Percentiles rank a stretch among this genome's conserved stretches.
These are phyloP conservation scores for Didymella glomerata DNA, from an alignment of 2,329 filamentous ascomycete genomes.

Conservation along the genomic window DNA sequence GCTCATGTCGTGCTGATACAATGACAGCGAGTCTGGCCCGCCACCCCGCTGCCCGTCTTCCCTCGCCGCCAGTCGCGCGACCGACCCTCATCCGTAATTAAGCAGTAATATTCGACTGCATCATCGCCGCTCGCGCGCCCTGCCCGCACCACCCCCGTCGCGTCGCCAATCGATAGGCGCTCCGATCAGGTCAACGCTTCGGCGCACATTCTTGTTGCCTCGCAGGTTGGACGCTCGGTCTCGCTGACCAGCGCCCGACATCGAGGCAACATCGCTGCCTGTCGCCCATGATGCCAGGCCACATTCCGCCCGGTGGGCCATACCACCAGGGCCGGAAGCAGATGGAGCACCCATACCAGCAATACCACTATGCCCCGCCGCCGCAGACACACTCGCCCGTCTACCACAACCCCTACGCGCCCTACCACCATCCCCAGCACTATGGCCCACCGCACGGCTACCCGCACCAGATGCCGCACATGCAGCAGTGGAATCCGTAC, in stretches of 20 bases:
- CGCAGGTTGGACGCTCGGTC: constrained; percentile 51
- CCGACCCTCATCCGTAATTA: constrained; percentile 37
- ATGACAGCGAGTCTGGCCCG: constrained; percentile 40
- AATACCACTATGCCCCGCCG: constrained; percentile 46
- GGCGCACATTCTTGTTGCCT: constrained; percentile 42
- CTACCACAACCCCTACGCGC: constrained; percentile 49
- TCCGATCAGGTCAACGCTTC: constrained; percentile 43
- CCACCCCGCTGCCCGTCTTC: constrained; percentile 33
- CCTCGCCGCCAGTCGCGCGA: constrained; percentile 40
- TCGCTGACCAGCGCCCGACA: constrained; percentile 49
- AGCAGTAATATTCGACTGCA: constrained; percentile 37
- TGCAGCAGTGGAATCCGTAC: constrained; percentile 53
- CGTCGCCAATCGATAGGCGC: constrained; percentile 48
- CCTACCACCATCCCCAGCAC: constrained; percentile 50
- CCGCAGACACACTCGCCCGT: constrained; percentile 51
- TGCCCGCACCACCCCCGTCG: constrained; percentile 65
- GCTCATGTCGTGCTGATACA: constrained; percentile 49
- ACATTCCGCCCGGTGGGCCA: constrained; percentile 51
- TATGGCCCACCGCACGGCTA: constrained; percentile 51
- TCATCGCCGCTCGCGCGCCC: constrained; percentile 46
- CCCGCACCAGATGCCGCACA: constrained; percentile 48
- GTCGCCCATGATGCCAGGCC: constrained; percentile 73
- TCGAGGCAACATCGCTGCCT: constrained; percentile 54
- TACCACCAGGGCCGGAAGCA: constrained; percentile 54
- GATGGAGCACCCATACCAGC: constrained; percentile 40